Evolutionary conservation across 352 stramenopile species (phyloP).

Genomic region (Aphanomyces astaci): DNA sequence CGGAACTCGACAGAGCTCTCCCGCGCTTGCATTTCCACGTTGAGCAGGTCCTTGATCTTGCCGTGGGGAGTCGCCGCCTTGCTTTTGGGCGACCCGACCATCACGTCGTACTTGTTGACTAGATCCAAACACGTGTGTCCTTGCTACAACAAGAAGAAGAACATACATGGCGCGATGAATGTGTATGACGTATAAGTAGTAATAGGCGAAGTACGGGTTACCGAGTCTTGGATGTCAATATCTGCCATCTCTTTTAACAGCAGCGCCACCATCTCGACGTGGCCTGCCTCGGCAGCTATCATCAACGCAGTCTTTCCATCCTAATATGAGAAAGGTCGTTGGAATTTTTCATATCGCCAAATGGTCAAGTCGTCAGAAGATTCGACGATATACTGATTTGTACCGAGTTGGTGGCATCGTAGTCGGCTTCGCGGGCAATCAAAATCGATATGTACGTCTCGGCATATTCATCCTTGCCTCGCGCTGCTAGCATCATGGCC

Average conservation of each 20-base stretch:
- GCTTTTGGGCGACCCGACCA: not conserved
- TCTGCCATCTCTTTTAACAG: constrained; percentile 10
- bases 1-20: constrained; percentile 17
- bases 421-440: not conserved
- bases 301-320: constrained; percentile 6
- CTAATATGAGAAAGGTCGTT: not conserved
- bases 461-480: not conserved
- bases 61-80: not conserved
- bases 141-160: too few relatives aligned
- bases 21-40: constrained; percentile 1
- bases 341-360: too few relatives aligned
- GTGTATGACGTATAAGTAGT: too few relatives aligned
- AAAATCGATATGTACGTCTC: not conserved
- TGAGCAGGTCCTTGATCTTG: constrained; percentile 16
- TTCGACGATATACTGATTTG: too few relatives aligned
- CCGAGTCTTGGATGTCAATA: constrained; percentile 18
- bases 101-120: not conserved
- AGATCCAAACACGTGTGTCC: constrained; percentile 7
- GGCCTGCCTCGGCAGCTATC: not conserved
- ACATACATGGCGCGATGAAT: too few relatives aligned
- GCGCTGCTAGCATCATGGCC: not conserved
- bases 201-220: too few relatives aligned
- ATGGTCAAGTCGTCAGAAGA: too few relatives aligned
- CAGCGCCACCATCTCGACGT: constrained; percentile 4
- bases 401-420: constrained; percentile 9